These are phyloP conservation scores for Jaltomata sinuosa DNA, from an alignment of 257 asterid genomes.

Conservation along the genomic window DNA sequence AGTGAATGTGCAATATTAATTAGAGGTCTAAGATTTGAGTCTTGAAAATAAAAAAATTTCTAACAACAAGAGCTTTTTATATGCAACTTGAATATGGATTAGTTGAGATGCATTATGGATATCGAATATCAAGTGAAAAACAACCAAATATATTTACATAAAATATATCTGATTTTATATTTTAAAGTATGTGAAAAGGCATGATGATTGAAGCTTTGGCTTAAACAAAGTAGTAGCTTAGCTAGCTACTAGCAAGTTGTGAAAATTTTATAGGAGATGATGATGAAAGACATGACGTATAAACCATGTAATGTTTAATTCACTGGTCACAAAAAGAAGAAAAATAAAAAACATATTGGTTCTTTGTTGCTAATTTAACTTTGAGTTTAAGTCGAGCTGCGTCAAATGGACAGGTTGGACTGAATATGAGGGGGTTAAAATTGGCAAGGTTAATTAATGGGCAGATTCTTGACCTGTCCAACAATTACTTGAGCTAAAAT, in stretches of 20 bases:
- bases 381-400: no score
- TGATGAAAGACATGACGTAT: slow-evolving; percentile 5
- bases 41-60: not conserved
- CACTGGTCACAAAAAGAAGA: not conserved
- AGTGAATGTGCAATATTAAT: not conserved
- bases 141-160: not conserved
- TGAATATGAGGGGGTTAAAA: no score
- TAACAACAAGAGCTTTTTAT: not conserved
- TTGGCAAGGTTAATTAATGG: no score
- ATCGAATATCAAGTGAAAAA: not conserved
- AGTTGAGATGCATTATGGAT: not conserved
- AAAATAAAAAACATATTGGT: not conserved
- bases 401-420: no score
- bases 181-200: not conserved
- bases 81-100: not conserved
- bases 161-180: not conserved
- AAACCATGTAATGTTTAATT: not conserved
- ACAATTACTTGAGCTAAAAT: no score
- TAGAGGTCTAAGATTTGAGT: not conserved
- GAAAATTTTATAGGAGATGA: not conserved
- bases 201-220: not conserved
- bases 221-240: not conserved
- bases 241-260: not conserved
- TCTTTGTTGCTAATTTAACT: not conserved
- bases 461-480: no score